These are phyloP conservation scores for Paramecium primaurelia DNA, from an alignment of 73 alveolate genomes.

Conservation along the genomic window DNA sequence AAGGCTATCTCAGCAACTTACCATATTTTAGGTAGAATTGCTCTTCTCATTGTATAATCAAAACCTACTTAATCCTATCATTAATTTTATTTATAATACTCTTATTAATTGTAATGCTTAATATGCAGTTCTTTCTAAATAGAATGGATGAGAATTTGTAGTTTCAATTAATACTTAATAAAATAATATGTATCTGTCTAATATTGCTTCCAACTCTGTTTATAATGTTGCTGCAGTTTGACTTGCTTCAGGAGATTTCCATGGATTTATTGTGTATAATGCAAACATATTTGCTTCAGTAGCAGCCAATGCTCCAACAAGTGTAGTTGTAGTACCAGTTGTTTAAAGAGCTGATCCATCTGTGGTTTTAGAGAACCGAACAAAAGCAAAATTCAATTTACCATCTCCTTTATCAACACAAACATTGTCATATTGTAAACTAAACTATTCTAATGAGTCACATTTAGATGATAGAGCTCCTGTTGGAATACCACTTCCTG, in stretches of 20 bases:
- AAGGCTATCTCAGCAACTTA: not conserved
- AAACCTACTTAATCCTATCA: not conserved
- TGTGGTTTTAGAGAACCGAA: not conserved
- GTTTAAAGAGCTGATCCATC: not conserved
- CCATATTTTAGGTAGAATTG: not conserved
- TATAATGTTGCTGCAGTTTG: not conserved
- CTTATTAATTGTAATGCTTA: constrained; percentile 3
- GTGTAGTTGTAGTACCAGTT: not conserved
- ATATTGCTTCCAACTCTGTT: not conserved
- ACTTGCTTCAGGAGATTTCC: not conserved
- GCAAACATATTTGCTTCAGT: not conserved
- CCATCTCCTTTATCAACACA: constrained; percentile 4
- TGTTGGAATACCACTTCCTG: not conserved
- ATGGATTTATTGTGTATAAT: constrained; percentile 5
- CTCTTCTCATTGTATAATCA: not conserved
- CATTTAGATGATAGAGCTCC: constrained; percentile 20
- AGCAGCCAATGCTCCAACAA: not conserved
- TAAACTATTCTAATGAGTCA: constrained; percentile 8
- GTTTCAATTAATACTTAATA: not conserved
- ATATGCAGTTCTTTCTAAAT: constrained; percentile 12
- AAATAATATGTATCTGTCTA: not conserved
- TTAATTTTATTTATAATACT: not conserved
- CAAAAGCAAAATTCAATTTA: constrained; percentile 43
- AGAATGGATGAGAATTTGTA: constrained; percentile 27
- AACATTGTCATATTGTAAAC: constrained; percentile 43